Conservation (phyloP, 257 asterid species). For the Marsdenia floribunda region DNA sequence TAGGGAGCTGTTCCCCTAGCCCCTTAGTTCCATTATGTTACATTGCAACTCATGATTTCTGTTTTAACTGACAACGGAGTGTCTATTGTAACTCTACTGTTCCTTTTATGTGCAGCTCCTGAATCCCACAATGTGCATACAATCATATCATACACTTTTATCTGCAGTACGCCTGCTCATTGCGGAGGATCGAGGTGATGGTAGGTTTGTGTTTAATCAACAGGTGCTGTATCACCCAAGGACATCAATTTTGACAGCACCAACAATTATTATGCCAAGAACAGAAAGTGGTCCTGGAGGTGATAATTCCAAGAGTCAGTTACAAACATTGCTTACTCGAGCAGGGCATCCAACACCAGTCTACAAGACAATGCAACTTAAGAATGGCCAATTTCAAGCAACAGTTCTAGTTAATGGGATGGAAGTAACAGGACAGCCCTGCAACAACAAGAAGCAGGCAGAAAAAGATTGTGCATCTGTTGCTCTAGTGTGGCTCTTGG, state of each 20-base stretch:
- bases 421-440: conserved; percentile 70
- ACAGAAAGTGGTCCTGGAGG: conserved; percentile 86
- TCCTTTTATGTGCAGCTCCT: conserved; percentile 52
- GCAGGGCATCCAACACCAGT: conserved; percentile 71
- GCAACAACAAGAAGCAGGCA: conserved; percentile 86
- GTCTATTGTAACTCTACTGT: neutral
- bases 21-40: neutral
- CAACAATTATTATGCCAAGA: conserved; percentile 27
- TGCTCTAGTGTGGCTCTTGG: conserved; percentile 81
- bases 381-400: conserved; percentile 55
- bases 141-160: conserved; percentile 59
- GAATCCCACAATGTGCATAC: conserved; percentile 65
- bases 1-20: conserved; percentile 1
- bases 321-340: conserved; percentile 77
- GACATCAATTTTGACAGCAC: conserved; percentile 29
- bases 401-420: conserved; percentile 66
- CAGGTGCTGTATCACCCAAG: conserved; percentile 36
- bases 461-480: conserved; percentile 92
- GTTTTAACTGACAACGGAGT: neutral
- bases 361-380: conserved; percentile 63
- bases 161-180: conserved; percentile 73
- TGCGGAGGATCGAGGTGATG: conserved; percentile 64
- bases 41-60: neutral
- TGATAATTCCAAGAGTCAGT: conserved; percentile 84
- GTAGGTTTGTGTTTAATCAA: conserved; percentile 63